These are phyloP conservation scores for Pyrenophora tritici-repentis DNA, from an alignment of 2,329 filamentous ascomycete genomes.

Conservation along the genomic window DNA sequence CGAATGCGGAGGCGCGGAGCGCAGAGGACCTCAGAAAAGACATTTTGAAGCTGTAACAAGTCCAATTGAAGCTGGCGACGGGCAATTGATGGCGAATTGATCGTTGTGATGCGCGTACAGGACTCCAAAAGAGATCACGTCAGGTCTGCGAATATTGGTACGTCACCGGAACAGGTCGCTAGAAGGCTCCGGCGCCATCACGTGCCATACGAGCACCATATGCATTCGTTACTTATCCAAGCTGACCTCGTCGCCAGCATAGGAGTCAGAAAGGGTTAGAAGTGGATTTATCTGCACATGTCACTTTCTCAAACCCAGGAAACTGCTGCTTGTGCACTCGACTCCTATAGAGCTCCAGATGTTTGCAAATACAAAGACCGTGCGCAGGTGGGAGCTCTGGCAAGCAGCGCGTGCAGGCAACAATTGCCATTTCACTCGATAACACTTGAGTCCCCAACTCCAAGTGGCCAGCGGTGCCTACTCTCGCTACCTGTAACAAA, in stretches of 20 bases:
- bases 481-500: not conserved
- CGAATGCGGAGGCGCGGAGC: conserved; percentile 45
- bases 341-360: conserved; percentile 1
- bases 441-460: conserved; percentile 7
- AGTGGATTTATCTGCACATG: no score
- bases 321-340: not conserved
- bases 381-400: conserved; percentile 15
- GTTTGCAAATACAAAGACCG: not conserved
- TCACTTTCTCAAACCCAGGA: not conserved
- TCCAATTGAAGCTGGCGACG: conserved; percentile 42
- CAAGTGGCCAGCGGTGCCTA: conserved; percentile 20
- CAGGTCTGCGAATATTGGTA: conserved; percentile 22
- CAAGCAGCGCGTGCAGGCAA: conserved; percentile 23
- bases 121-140: conserved; percentile 20
- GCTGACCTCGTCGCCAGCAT: no score
- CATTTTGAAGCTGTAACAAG: conserved; percentile 46
- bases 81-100: conserved; percentile 38
- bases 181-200: conserved; percentile 1
- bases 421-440: conserved; percentile 22
- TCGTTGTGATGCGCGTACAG: conserved; percentile 15
- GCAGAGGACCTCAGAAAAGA: conserved; percentile 45
- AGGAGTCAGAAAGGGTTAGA: no score
- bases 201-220: not conserved
- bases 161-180: conserved; percentile 16
- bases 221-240: no score